phyloP scores from a whole-genome alignment of 768 basidiomycete species.

The Amanita polypyramis region DNA sequence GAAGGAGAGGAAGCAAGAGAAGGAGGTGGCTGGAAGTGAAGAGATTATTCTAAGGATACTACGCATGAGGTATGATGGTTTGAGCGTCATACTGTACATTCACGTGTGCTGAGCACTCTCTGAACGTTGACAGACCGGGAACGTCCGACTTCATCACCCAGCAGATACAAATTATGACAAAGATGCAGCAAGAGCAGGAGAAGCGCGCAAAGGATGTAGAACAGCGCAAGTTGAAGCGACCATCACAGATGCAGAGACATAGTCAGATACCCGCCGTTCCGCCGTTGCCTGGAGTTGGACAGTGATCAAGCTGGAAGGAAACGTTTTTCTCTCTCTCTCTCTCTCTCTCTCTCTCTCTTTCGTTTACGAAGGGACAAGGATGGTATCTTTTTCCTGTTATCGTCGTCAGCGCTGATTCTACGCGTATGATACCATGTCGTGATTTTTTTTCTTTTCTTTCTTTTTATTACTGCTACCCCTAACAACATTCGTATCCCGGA shows the following conservation, averaged over 20 bases:
- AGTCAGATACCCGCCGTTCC: conserved; percentile 29
- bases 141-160: conserved; percentile 84
- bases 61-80: conserved; percentile 68
- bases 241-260: conserved; percentile 13
- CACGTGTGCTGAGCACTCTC: neutral
- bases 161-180: conserved; percentile 71
- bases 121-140: conserved; percentile 40
- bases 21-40: conserved; percentile 60
- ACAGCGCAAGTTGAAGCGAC: conserved; percentile 48
- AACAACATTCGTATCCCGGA: no score
- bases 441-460: no score
- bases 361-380: no score
- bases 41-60: conserved; percentile 93
- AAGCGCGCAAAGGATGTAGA: conserved; percentile 52
- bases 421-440: no score
- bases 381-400: no score
- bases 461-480: no score
- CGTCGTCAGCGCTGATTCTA: no score
- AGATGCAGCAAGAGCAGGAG: conserved; percentile 79
- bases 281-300: conserved; percentile 18
- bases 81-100: neutral
- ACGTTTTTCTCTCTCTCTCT: no score
- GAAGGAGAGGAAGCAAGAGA: conserved; percentile 79
- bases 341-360: no score
- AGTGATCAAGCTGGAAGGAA: neutral